Conservation (phyloP, 257 asterid species). For the Nicotiana knightiana region DNA sequence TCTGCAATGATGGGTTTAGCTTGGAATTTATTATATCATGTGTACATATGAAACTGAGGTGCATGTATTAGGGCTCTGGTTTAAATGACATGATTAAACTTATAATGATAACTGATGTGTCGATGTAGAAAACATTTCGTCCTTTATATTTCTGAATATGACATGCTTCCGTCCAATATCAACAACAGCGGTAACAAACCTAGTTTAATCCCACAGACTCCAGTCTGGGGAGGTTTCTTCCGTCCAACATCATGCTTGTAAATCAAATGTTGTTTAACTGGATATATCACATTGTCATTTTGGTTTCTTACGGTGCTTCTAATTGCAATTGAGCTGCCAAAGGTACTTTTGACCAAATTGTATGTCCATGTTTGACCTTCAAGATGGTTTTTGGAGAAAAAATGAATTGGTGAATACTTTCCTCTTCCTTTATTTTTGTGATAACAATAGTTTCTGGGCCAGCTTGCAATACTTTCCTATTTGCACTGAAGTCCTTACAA, state of each 20-base stretch:
- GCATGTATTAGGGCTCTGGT: conserved; percentile 1
- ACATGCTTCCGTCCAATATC: not conserved
- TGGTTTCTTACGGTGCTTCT: not conserved
- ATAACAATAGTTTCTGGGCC: no score
- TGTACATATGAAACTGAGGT: not conserved
- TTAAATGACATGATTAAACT: not conserved
- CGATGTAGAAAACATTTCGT: not conserved
- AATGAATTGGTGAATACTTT: not conserved
- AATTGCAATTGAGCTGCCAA: conserved; percentile 2
- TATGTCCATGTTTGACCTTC: not conserved
- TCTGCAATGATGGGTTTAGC: not conserved
- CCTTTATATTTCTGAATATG: not conserved
- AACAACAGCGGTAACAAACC: no score
- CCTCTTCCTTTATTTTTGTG: no score
- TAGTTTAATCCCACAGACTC: no score
- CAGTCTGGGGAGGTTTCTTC: no score
- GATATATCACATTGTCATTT: not conserved
- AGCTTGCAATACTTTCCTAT: not conserved
- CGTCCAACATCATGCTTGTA: not conserved
- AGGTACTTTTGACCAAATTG: not conserved
- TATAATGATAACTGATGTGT: not conserved
- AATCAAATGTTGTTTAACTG: not conserved
- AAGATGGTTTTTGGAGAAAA: not conserved
- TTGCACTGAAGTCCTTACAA: not conserved
- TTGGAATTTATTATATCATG: not conserved